Percentiles rank a stretch among this genome's conserved stretches.
Evolutionary conservation across 164 flowering plant species (phyloP).

Genomic region (Liquidambar formosana): DNA sequence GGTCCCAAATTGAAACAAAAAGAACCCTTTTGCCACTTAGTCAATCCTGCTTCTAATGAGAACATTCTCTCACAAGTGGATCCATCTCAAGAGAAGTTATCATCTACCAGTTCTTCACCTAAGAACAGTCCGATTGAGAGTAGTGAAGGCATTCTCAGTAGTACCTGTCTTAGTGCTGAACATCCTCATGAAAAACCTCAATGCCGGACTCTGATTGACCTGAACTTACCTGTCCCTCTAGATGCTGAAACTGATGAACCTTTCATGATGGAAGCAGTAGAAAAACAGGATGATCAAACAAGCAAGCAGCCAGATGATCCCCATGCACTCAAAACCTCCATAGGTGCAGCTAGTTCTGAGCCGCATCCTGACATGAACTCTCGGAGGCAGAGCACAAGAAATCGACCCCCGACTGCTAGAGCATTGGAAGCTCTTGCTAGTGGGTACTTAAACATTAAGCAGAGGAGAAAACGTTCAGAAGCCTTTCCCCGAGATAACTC

Average conservation of each 20-base stretch:
- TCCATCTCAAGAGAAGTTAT: conserved; percentile 15
- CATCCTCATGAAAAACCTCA: conserved; percentile 19
- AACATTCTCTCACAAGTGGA: conserved; percentile 13
- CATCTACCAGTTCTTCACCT: conserved; percentile 10
- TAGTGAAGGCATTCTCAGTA: conserved; percentile 7
- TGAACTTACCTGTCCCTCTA: conserved; percentile 43
- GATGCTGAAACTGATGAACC: conserved; percentile 38
- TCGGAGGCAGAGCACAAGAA: conserved; percentile 48
- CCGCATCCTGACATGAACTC: conserved; percentile 22
- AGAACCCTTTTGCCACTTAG: conserved; percentile 14
- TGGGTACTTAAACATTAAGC: conserved; percentile 28
- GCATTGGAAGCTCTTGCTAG: conserved; percentile 47
- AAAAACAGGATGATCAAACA: conserved; percentile 20
- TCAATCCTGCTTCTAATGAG: conserved; percentile 12
- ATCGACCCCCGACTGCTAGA: conserved; percentile 40
- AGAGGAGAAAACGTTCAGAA: conserved; percentile 34
- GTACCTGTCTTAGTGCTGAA: conserved; percentile 4
- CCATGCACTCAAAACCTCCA: neutral
- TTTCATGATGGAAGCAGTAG: conserved; percentile 14
- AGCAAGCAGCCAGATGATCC: conserved; percentile 11
- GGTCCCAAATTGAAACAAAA: conserved; percentile 23
- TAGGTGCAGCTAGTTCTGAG: conserved; percentile 12
- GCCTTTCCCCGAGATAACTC: conserved; percentile 11
- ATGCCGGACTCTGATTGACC: conserved; percentile 34
- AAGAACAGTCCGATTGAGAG: conserved; percentile 5